Evolutionary conservation across 257 asterid species (phyloP), one percentile per base, ranked within the genome.

Genomic region (Solanum microdontum): DNA sequence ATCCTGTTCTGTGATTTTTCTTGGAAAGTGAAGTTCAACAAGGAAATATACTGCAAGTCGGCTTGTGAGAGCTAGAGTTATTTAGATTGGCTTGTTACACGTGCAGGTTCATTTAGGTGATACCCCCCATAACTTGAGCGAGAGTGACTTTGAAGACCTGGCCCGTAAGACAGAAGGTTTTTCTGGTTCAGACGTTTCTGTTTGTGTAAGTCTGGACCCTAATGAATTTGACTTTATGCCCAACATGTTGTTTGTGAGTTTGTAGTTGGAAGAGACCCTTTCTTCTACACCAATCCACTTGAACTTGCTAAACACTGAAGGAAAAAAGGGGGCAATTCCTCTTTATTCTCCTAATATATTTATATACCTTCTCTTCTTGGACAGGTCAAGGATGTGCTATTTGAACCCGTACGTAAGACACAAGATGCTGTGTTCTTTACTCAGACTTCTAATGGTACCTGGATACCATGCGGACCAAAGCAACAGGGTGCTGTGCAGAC

Each of bases 331-430:
- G 21, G 11, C 11, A 19, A 5, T 11, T 33, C 17, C 80, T 37
- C 75, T 32, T 9, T 43, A 37, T 30, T 32, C 26, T 68, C 34
- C 48, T 1, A 58, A 17, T 83, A 5, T 11, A 77, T 48, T 15
- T 72, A 28, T 84, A 43, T 28, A 87, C 82, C 43, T 64, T 37
- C 76, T 68, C 72, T 88, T 87, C 80, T 89, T 73, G 82, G 37
- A 90, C 88, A 97, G 99, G 99, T 97, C 70, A 97, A 97, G 90
- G 99, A 97, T 86, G 99, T 97, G 45, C 92, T 97, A 55, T 96
- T 97, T 89, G 99, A 97, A 85, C 99, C 99, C 45, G 98, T 97
- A 58, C 97, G 99, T 19, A 97, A 97, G 90, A 97, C 99, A 2
- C 99, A 97, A 89, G 99, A 96, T 87, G 99, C 99, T 26, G 94